Evolutionary conservation across 306 rosid species (phyloP).

Genomic region (Hippophae tibetana): DNA sequence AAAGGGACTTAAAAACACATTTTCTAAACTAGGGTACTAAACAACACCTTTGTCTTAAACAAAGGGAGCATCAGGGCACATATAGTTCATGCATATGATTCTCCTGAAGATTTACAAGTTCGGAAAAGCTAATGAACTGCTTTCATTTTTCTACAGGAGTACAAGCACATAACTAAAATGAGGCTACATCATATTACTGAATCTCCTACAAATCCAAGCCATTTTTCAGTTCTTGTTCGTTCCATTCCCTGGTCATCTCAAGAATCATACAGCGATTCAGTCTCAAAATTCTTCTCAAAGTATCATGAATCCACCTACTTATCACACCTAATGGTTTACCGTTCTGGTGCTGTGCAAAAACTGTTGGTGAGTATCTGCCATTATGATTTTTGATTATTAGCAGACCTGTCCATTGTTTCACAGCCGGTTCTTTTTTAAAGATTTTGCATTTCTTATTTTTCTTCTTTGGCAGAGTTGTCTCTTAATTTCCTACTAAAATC

Average conservation of each 20-base stretch:
- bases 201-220: constrained; percentile 61
- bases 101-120: not conserved
- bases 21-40: too few species aligned
- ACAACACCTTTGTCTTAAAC: too few species aligned
- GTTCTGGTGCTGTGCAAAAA: constrained; percentile 57
- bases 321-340: constrained; percentile 84
- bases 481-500: too few species aligned
- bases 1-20: too few species aligned
- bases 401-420: too few species aligned
- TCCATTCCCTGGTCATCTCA: constrained; percentile 67
- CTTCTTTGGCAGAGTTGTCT: too few species aligned
- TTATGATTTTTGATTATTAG: too few species aligned
- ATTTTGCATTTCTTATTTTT: too few species aligned
- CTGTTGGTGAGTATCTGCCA: constrained; percentile 42
- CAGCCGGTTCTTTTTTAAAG: too few species aligned
- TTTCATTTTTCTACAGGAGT: constrained; percentile 47
- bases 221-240: constrained; percentile 74
- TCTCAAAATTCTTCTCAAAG: constrained; percentile 54
- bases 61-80: too few species aligned
- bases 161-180: constrained; percentile 45
- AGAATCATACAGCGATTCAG: constrained; percentile 50
- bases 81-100: too few species aligned
- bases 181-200: constrained; percentile 46
- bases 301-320: constrained; percentile 68
- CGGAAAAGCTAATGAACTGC: constrained; percentile 5